Evolutionary conservation across 108 stramenopile genomes (phyloP).

Genomic region (Nitzschia sp.): DNA sequence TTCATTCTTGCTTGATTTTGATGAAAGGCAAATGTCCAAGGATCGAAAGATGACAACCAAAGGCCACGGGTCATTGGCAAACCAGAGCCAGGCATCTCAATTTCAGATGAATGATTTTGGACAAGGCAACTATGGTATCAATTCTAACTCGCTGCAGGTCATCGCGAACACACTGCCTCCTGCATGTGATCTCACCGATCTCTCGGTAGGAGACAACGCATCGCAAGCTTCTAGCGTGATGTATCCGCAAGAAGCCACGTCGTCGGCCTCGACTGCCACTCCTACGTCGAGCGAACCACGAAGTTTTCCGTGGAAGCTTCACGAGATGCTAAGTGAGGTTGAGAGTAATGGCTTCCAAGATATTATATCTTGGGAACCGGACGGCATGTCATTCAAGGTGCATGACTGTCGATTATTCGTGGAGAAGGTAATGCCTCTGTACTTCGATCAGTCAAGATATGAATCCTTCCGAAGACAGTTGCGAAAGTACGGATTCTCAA

Average conservation of each 20-base stretch:
- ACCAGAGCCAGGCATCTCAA: not conserved
- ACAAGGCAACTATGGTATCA: not conserved
- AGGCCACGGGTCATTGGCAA: not conserved
- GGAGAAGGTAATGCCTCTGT: conserved; percentile 21
- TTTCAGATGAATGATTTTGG: not conserved
- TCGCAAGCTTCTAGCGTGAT: not conserved
- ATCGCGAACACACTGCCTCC: conserved; percentile 3
- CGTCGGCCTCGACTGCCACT: not conserved
- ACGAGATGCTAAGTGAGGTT: conserved; percentile 16
- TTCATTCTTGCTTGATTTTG: not conserved
- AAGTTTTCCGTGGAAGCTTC: conserved; percentile 24
- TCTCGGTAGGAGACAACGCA: not conserved
- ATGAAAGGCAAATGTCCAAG: conserved; percentile 1
- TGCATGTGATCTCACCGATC: not conserved
- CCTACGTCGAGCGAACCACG: not conserved
- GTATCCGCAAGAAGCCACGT: not conserved
- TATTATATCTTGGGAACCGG: conserved; percentile 29
- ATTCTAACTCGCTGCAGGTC: not conserved
- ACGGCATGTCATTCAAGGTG: conserved; percentile 26
- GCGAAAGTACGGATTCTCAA: conserved; percentile 8
- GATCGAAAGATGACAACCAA: not conserved
- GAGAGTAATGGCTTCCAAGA: conserved; percentile 12
- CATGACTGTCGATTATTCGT: conserved; percentile 15
- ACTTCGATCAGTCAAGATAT: conserved; percentile 23
- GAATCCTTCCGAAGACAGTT: conserved; percentile 12